Evolutionary conservation across 2,329 filamentous ascomycete genomes (phyloP).

Genomic region (Apiospora kogelbergensis): DNA sequence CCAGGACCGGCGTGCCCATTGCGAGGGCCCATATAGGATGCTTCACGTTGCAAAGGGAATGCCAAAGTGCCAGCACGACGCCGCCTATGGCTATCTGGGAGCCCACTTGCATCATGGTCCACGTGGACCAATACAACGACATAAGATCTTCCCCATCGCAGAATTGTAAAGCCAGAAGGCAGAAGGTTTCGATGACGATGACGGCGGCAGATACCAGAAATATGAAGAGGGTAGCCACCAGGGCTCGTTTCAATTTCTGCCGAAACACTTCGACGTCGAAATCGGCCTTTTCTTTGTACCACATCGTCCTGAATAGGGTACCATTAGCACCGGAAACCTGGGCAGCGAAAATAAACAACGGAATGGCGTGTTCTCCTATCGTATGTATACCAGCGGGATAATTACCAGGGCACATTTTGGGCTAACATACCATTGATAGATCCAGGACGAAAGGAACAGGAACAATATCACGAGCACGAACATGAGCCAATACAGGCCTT

Average conservation of each 20-base stretch:
- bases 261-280: conserved; percentile 36
- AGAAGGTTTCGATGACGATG: conserved; percentile 55
- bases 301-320: conserved; percentile 31
- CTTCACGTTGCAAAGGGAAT: conserved; percentile 49
- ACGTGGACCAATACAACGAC: conserved; percentile 60
- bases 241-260: conserved; percentile 37
- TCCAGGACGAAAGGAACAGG: conserved; percentile 38
- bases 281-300: conserved; percentile 33
- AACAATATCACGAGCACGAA: conserved; percentile 38
- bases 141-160: conserved; percentile 62
- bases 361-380: too few species aligned
- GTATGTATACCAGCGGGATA: too few species aligned
- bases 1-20: conserved; percentile 58
- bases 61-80: conserved; percentile 53
- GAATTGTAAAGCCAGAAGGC: conserved; percentile 54
- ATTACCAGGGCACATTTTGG: too few species aligned
- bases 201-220: conserved; percentile 44
- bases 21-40: conserved; percentile 59
- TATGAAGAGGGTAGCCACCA: conserved; percentile 44
- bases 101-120: conserved; percentile 60
- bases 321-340: neutral
- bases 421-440: conserved; percentile 32
- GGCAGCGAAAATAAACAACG: too few species aligned
- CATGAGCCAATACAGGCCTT: conserved; percentile 41
- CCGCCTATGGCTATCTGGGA: conserved; percentile 58